Conservation (phyloP, 2,329 filamentous ascomycete genomes). For the Fusarium avenaceum region DNA sequence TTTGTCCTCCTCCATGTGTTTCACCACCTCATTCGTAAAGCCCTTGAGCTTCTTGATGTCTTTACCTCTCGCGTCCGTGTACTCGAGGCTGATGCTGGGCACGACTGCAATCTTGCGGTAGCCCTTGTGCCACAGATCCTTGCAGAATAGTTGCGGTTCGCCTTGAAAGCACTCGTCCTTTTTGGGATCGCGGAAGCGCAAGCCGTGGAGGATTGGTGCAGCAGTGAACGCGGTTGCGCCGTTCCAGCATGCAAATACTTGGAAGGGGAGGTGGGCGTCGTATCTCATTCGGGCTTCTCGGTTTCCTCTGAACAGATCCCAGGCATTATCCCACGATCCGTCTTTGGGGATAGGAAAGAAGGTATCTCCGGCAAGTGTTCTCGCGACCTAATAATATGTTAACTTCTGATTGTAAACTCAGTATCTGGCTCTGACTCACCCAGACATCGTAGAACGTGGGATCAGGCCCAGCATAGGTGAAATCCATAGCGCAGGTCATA, state of each 20-base stretch:
- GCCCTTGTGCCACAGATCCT: constrained; percentile 67
- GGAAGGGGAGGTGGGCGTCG: constrained; percentile 61
- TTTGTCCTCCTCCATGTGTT: constrained; percentile 47
- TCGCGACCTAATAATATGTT: constrained; percentile 56
- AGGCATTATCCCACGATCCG: constrained; percentile 63
- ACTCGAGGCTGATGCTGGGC: constrained; percentile 68
- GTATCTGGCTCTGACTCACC: not conserved
- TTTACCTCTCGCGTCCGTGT: constrained; percentile 60
- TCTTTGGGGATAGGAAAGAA: constrained; percentile 68
- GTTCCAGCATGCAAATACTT: constrained; percentile 74
- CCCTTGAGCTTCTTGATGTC: constrained; percentile 66
- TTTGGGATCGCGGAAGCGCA: constrained; percentile 60
- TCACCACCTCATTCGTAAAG: constrained; percentile 57
- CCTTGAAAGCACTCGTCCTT: constrained; percentile 65
- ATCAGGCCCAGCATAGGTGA: constrained; percentile 60
- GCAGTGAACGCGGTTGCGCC: constrained; percentile 66
- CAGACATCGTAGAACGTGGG: constrained; percentile 71
- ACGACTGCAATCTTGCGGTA: constrained; percentile 67
- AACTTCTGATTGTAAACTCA: not conserved
- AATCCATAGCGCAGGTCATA: constrained; percentile 72
- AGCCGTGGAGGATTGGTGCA: constrained; percentile 59
- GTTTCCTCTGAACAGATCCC: constrained; percentile 68
- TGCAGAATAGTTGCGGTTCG: constrained; percentile 68
- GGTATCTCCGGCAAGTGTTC: constrained; percentile 65
- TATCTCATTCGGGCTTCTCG: constrained; percentile 54